These are phyloP conservation scores for Nicotiana noctiflora DNA, from an alignment of 257 asterid genomes.

Conservation along the genomic window DNA sequence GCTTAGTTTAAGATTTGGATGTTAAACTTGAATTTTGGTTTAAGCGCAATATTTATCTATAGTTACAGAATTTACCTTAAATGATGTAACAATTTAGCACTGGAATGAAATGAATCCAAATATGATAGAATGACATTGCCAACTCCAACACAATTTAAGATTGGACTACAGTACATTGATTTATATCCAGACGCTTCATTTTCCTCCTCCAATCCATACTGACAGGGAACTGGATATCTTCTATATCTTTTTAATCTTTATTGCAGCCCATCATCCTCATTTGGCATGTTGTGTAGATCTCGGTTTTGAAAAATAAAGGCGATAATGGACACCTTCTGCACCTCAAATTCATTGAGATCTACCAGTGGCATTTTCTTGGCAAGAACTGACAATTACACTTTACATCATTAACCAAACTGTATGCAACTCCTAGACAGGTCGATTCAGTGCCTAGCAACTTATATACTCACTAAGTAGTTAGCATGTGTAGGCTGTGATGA, in stretches of 20 bases:
- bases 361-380: not conserved
- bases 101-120: not conserved
- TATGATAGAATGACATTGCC: not conserved
- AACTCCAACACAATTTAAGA: not conserved
- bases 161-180: not conserved
- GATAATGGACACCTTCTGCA: not conserved
- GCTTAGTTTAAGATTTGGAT: too few species aligned
- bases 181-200: not conserved
- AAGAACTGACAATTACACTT: not conserved
- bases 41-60: too few species aligned
- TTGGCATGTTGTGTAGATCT: not conserved
- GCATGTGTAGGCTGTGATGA: not conserved
- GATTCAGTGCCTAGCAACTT: not conserved
- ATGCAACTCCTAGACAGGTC: not conserved
- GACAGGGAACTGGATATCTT: not conserved
- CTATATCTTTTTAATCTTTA: not conserved
- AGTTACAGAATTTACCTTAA: too few species aligned
- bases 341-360: not conserved
- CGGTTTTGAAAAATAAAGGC: not conserved
- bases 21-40: too few species aligned
- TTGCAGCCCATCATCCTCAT: not conserved
- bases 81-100: too few species aligned
- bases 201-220: not conserved
- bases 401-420: not conserved
- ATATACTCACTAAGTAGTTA: not conserved